Conservation (phyloP, 176 grass and related monocot species). For the Aegilops tauschii region DNA sequence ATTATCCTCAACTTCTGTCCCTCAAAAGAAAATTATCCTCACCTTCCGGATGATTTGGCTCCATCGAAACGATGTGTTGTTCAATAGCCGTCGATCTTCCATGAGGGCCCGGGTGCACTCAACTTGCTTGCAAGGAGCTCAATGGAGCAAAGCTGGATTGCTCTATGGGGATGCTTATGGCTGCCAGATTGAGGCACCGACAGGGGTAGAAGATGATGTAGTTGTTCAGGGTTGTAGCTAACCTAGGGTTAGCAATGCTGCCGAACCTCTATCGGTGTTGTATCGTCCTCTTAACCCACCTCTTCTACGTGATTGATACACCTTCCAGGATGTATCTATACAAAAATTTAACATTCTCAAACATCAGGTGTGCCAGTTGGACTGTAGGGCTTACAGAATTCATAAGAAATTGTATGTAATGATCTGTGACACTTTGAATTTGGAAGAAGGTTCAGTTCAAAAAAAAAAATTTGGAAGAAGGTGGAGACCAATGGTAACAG, state of each 20-base stretch:
- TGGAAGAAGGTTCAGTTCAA: background rate
- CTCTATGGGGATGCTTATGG: background rate
- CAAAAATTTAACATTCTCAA: constrained; percentile 4
- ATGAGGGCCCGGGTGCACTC: background rate
- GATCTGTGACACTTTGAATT: background rate
- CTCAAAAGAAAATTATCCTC: background rate
- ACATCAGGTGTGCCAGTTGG: background rate
- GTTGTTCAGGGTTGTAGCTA: background rate
- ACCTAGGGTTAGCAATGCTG: background rate
- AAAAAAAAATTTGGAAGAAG: background rate
- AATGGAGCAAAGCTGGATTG: background rate
- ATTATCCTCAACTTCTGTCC: background rate
- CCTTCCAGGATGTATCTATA: background rate
- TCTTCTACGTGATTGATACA: background rate
- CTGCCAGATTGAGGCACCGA: background rate
- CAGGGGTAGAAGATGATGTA: background rate
- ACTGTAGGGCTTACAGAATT: background rate
- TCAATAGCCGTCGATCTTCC: background rate
- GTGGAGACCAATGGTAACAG: background rate
- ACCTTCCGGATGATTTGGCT: background rate
- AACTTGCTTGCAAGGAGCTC: background rate
- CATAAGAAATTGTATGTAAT: background rate
- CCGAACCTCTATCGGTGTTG: background rate
- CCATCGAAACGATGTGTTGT: background rate
- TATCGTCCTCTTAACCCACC: background rate